phyloP scores from a whole-genome alignment of 148 eudicot genomes.

The Amaranthus hypochondriacus region DNA sequence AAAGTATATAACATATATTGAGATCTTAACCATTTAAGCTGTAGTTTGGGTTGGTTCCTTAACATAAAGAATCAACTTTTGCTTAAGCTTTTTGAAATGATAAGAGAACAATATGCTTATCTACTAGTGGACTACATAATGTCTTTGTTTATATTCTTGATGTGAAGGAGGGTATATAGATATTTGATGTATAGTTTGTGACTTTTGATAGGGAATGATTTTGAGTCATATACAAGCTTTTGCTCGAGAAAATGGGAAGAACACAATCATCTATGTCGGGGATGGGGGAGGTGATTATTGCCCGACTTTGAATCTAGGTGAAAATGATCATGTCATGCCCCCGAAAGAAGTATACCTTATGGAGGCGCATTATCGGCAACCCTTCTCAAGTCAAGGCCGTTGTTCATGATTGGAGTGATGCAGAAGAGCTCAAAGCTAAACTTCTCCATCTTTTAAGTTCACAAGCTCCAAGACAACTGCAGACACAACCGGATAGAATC shows the following conservation, averaged over 20 bases:
- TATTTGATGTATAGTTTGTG: background rate
- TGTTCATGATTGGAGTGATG: slow-evolving; percentile 62
- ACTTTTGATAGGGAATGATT: slow-evolving; percentile 50
- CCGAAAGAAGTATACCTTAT: slow-evolving; percentile 55
- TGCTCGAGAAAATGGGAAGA: slow-evolving; percentile 22
- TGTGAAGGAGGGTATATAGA: background rate
- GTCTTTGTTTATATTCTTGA: background rate
- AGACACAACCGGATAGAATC: too few species aligned
- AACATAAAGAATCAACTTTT: background rate
- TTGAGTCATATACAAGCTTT: slow-evolving; percentile 43
- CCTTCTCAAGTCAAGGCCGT: slow-evolving; percentile 45
- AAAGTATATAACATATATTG: too few species aligned
- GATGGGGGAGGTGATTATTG: slow-evolving; percentile 87
- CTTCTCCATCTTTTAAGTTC: slow-evolving; percentile 43
- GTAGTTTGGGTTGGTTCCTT: too few species aligned
- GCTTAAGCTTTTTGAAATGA: background rate
- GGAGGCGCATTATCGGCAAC: slow-evolving; percentile 37
- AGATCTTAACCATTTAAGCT: too few species aligned
- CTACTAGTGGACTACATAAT: background rate
- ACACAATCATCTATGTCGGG: slow-evolving; percentile 62
- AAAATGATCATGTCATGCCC: slow-evolving; percentile 79
- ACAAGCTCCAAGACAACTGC: background rate
- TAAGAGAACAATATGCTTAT: background rate
- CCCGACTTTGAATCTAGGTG: slow-evolving; percentile 61
- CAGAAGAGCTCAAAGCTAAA: slow-evolving; percentile 56